Conservation (phyloP, 805 yeast genomes). For the Tetrapisispora iriomotensis region DNA sequence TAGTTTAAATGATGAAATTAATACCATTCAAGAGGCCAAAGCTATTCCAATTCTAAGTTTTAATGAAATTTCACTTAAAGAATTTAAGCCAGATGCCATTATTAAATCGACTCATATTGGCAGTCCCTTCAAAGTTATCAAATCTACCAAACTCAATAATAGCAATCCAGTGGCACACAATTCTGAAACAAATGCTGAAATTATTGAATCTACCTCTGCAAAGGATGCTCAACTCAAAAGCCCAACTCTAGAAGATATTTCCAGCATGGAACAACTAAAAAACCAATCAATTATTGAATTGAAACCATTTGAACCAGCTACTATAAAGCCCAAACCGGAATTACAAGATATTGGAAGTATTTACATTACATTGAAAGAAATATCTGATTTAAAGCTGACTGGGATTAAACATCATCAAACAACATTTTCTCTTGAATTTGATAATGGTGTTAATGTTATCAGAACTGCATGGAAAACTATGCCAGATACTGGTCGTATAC, state of each 20-base stretch:
- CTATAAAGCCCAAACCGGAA: neutral
- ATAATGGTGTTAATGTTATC: slow-evolving; percentile 4
- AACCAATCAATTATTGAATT: neutral
- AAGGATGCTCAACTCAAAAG: too few relatives aligned
- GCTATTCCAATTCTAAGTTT: neutral
- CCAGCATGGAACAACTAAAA: neutral
- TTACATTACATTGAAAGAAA: slow-evolving; percentile 41
- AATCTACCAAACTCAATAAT: neutral
- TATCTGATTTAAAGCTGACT: slow-evolving; percentile 39
- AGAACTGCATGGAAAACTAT: slow-evolving; percentile 44
- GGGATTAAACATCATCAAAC: slow-evolving; percentile 38
- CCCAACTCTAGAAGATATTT: too few relatives aligned
- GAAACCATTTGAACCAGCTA: neutral
- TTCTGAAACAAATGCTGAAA: too few relatives aligned
- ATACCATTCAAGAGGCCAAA: neutral
- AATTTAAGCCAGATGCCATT: neutral
- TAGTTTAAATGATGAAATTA: neutral
- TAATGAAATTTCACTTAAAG: neutral
- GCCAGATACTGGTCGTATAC: slow-evolving; percentile 20
- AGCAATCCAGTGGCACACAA: neutral
- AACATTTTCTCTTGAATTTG: slow-evolving; percentile 37
- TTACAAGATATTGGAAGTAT: slow-evolving; percentile 36
- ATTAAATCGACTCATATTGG: slow-evolving; percentile 9
- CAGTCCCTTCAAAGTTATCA: slow-evolving; percentile 24
- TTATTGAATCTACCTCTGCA: too few relatives aligned